A percentile compares a stretch with the other conserved stretches of the same genome.
Conservation (phyloP, 2,329 filamentous ascomycete genomes). For the Cladosporium sp. region DNA sequence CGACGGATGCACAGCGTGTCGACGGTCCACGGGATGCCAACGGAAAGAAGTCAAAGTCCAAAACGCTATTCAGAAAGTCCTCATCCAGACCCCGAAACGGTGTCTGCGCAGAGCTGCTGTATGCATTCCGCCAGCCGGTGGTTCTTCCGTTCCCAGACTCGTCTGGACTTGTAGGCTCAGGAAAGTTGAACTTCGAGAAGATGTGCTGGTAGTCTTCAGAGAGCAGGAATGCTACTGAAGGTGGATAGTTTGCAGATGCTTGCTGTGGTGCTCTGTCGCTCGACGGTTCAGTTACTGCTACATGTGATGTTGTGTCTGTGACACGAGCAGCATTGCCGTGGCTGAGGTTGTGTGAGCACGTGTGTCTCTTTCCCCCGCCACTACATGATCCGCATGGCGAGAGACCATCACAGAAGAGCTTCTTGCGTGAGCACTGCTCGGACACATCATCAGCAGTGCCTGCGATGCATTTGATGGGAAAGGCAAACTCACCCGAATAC, state of each 20-base stretch:
- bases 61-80: not conserved
- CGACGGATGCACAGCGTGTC: not conserved
- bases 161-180: not conserved
- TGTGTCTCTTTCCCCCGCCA: not conserved
- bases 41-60: not conserved
- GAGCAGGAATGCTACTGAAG: not conserved
- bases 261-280: not conserved
- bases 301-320: not conserved
- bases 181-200: conserved; percentile 18
- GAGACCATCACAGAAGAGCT: not conserved
- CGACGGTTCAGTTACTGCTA: not conserved
- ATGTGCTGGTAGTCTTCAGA: not conserved
- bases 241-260: not conserved
- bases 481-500: not conserved
- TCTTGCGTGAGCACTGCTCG: not conserved
- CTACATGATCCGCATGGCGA: not conserved
- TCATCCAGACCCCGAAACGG: not conserved
- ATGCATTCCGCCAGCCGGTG: not conserved
- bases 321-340: not conserved
- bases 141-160: not conserved
- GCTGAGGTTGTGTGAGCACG: not conserved
- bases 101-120: not conserved
- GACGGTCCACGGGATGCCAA: not conserved
- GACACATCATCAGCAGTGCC: not conserved
- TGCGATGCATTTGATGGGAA: not conserved